phyloP scores from a whole-genome alignment of 495 filamentous ascomycete species.

The Monascus purpureus region DNA sequence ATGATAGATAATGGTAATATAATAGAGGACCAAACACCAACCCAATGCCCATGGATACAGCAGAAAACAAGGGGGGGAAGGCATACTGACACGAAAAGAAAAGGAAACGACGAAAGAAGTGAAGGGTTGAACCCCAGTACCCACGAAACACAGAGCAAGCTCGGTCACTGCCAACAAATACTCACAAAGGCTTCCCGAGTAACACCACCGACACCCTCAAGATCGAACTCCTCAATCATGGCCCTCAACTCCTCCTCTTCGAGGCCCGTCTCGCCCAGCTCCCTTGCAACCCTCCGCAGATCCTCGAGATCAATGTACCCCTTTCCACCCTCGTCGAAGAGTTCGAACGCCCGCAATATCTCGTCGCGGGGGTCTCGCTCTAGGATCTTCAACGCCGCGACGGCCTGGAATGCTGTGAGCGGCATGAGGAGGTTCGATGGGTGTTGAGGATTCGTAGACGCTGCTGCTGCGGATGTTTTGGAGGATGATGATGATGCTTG shows the following conservation, averaged over 20 bases:
- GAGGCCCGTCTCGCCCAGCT: slow-evolving; percentile 74
- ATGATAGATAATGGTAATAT: too few relatives aligned
- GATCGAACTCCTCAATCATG: slow-evolving; percentile 99
- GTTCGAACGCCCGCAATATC: slow-evolving; percentile 77
- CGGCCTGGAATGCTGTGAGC: slow-evolving; percentile 57
- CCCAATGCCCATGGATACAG: too few relatives aligned
- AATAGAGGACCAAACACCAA: too few relatives aligned
- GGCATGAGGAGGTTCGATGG: slow-evolving; percentile 51
- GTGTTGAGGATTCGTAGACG: slow-evolving; percentile 26
- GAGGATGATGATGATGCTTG: slow-evolving; percentile 1
- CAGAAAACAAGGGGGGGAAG: too few relatives aligned
- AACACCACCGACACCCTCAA: slow-evolving; percentile 82
- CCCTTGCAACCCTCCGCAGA: slow-evolving; percentile 72
- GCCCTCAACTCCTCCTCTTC: slow-evolving; percentile 85
- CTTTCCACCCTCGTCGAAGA: slow-evolving; percentile 73
- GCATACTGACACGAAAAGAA: too few relatives aligned
- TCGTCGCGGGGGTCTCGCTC: slow-evolving; percentile 79
- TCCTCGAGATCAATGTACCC: slow-evolving; percentile 79
- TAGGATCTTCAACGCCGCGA: slow-evolving; percentile 68
- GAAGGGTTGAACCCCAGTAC: too few relatives aligned
- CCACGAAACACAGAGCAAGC: background rate
- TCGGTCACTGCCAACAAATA: slow-evolving; percentile 48
- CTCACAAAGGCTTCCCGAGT: slow-evolving; percentile 79
- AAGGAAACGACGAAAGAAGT: too few relatives aligned
- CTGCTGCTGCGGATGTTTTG: slow-evolving; percentile 1